Evolutionary conservation across 257 asterid species (phyloP).

Genomic region (Jacaranda mimosifolia): DNA sequence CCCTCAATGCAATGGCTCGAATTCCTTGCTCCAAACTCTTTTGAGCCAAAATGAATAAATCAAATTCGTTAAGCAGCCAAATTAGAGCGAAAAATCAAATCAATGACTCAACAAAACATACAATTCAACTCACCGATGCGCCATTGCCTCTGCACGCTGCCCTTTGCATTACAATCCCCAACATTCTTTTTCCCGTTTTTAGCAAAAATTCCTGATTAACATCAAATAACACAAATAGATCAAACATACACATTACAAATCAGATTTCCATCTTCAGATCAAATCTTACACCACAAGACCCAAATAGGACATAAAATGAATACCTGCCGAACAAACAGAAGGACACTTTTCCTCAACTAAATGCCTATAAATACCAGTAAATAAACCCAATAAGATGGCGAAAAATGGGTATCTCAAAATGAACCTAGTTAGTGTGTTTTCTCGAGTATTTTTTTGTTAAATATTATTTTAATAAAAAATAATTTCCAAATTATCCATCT

Average conservation of each 20-base stretch:
- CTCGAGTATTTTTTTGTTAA: too few species aligned
- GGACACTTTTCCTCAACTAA: background rate
- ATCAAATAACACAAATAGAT: conserved; percentile 24
- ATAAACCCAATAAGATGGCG: background rate
- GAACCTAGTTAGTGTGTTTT: background rate
- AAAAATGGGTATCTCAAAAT: background rate
- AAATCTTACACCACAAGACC: conserved; percentile 34
- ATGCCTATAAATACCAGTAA: background rate
- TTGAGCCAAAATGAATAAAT: conserved; percentile 10
- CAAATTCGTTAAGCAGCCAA: conserved; percentile 8
- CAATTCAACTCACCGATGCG: conserved; percentile 48
- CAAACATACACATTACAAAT: background rate
- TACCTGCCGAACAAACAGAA: background rate
- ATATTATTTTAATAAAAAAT: too few species aligned
- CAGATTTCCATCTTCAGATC: conserved; percentile 35
- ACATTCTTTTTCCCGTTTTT: conserved; percentile 47
- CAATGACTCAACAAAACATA: background rate
- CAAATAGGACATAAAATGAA: background rate
- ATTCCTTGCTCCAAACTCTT: conserved; percentile 64
- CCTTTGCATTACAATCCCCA: conserved; percentile 59
- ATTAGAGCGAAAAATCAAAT: conserved; percentile 25
- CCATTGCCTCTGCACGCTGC: conserved; percentile 49
- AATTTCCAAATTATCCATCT: too few species aligned
- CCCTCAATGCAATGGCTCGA: conserved; percentile 62
- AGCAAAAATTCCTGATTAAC: conserved; percentile 33